Conservation (phyloP, 2,329 filamentous ascomycete genomes). For the Harringtonia aguacate region DNA sequence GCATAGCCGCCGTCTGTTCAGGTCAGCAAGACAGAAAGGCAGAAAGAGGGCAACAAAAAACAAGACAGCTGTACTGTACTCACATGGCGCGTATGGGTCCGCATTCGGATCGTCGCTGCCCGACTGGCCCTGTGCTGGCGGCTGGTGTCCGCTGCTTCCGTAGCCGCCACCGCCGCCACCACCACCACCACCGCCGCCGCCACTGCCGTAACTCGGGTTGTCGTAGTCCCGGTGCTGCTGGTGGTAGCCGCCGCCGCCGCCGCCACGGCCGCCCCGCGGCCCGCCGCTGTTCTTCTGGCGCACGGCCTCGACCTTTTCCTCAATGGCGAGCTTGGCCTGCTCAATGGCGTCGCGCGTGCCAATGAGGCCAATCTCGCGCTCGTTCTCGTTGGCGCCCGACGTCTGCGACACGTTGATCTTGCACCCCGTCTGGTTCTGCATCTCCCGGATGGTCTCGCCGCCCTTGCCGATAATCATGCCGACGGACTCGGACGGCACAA, state of each 20-base stretch:
- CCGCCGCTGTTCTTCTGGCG: constrained; percentile 43
- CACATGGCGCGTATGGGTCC: constrained; percentile 69
- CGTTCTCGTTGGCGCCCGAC: constrained; percentile 63
- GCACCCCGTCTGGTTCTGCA: constrained; percentile 79
- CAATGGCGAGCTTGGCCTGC: constrained; percentile 72
- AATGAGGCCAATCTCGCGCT: constrained; percentile 79
- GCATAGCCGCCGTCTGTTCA: constrained; percentile 65
- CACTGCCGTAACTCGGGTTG: constrained; percentile 32
- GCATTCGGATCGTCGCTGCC: constrained; percentile 37
- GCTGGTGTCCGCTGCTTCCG: constrained; percentile 19
- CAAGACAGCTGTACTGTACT: constrained; percentile 19
- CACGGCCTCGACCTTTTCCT: constrained; percentile 85
- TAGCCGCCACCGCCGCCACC: constrained; percentile 24
- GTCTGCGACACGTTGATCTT: constrained; percentile 91
- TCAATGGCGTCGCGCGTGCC: constrained; percentile 68
- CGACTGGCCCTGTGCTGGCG: constrained; percentile 2
- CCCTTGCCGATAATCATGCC: constrained; percentile 96
- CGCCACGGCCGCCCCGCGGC: constrained; percentile 31
- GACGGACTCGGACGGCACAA: constrained; percentile 81
- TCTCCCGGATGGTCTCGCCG: constrained; percentile 87
- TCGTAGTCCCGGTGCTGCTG: constrained; percentile 42
- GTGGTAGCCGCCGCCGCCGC: constrained; percentile 28
- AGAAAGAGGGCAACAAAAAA: not conserved
- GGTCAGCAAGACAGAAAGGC: constrained; percentile 13
- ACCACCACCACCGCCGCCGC: constrained; percentile 44